These are phyloP conservation scores for Crucibulum laeve DNA, from an alignment of 768 basidiomycete species.

Conservation along the genomic window DNA sequence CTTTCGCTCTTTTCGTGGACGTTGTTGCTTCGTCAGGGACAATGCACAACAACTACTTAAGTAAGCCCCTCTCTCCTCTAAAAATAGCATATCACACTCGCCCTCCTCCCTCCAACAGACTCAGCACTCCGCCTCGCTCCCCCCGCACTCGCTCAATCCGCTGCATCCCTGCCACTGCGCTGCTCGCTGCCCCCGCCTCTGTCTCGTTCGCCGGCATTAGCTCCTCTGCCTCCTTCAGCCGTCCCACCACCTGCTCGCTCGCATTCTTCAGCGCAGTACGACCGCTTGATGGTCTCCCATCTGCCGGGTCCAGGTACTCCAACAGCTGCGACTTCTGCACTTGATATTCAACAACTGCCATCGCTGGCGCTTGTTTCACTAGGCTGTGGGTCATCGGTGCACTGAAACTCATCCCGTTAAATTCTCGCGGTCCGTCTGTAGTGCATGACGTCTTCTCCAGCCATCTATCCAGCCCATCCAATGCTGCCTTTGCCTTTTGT, in stretches of 20 bases:
- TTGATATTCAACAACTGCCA: constrained; percentile 30
- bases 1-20: neutral
- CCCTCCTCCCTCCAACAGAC: constrained; percentile 41
- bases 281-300: constrained; percentile 14
- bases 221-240: constrained; percentile 49
- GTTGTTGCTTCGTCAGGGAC: neutral
- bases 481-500: constrained; percentile 46
- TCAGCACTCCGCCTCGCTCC: constrained; percentile 35
- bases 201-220: constrained; percentile 31
- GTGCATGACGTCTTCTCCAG: constrained; percentile 28
- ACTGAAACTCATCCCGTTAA: neutral
- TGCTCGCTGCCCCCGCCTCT: constrained; percentile 36
- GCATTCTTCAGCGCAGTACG: constrained; percentile 36
- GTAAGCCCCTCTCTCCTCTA: constrained; percentile 4
- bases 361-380: neutral
- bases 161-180: constrained; percentile 14
- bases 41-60: neutral
- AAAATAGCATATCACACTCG: constrained; percentile 3
- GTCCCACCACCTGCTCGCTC: constrained; percentile 42
- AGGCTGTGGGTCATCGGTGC: neutral
- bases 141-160: constrained; percentile 9
- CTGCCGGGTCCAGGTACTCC: constrained; percentile 20
- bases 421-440: neutral
- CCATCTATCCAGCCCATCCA: constrained; percentile 47
- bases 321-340: constrained; percentile 37